Evolutionary conservation across 345 rosid genomes (phyloP).

Genomic region (Eucalyptus polyanthemos): DNA sequence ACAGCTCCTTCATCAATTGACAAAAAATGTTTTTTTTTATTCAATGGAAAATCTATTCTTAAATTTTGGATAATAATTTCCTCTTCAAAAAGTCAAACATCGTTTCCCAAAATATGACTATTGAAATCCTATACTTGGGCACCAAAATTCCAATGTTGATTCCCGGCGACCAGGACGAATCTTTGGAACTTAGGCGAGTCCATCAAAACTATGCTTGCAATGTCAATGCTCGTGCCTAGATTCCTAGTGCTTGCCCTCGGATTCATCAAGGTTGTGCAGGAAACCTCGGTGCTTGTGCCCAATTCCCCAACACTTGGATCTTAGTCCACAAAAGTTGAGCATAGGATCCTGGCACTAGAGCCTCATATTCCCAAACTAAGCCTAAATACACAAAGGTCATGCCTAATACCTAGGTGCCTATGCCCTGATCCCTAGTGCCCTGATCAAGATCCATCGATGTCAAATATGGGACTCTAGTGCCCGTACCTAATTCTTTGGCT

Average conservation of each 20-base stretch:
- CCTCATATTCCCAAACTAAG: neutral
- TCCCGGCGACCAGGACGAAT: fast-evolving
- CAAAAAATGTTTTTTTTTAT: neutral
- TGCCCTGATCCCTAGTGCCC: neutral
- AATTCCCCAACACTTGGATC: neutral
- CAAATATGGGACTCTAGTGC: neutral
- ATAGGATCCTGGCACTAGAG: neutral
- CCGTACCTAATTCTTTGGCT: too few species aligned
- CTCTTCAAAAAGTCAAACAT: neutral
- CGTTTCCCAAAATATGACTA: neutral
- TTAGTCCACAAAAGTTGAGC: neutral
- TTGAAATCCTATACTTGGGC: neutral
- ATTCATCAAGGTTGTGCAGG: neutral
- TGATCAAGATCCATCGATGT: neutral
- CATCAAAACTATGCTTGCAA: neutral
- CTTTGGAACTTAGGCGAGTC: neutral
- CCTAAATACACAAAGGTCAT: neutral
- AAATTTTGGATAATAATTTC: too few species aligned
- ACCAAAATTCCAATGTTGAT: too few species aligned
- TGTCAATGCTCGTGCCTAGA: too few species aligned
- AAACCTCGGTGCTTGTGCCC: neutral
- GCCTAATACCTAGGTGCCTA: neutral
- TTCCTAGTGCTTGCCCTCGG: neutral
- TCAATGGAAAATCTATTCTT: too few species aligned
- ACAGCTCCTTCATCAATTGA: neutral